Base-by-base conservation (phyloP, 352 stramenopile genomes). In the Phytophthora cactorum region DNA sequence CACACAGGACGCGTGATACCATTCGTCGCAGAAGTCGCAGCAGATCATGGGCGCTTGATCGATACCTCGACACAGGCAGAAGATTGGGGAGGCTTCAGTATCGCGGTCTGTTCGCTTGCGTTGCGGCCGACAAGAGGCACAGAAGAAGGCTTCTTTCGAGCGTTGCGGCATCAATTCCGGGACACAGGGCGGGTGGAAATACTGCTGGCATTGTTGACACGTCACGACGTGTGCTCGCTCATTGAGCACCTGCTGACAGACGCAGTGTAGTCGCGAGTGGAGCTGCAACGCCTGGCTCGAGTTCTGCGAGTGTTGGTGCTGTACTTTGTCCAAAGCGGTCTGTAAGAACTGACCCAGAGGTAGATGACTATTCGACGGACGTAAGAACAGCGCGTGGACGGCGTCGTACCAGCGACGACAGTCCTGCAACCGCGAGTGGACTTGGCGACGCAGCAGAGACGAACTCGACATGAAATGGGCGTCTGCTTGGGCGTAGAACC, bases 1-100 rank as follows among this genome's bases (percentile, higher is more conserved):
- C 52, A 96, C 91, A 54, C 88, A 96, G 1, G 45, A 52, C 0
- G 80, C 77, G 53, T 96, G 88, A 52, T 94, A 96, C 88, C 88
- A 96, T 74, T 96, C 88, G 59, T 96, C 88, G 39, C 88, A 96
- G 52, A 91, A 89, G 50, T 96, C 88, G 59, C 88, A 96, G 71
- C 88, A 96, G 49, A 96, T 92, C 88, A 96, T 96, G 15, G 88
- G 78, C n/a, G 77, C 59, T 41, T 81, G 68, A 27, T 96, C 88
- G 1, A 64, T 55, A 5, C 81, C 80, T 27, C 88, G 77, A 28
- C 88, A 96, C n/a, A 87, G 57, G 45, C 88, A 96, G 52, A 93
- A 96, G 10, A 90, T 55, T 29, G 73, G 73, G 29, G 62, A 38
- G 22, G 29, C n/a, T 17, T 43, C 45, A 17, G 50, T 5, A 17